Base-by-base conservation (phyloP, 176 grass and related monocot genomes). In the Rhynchospora tenuis region DNA sequence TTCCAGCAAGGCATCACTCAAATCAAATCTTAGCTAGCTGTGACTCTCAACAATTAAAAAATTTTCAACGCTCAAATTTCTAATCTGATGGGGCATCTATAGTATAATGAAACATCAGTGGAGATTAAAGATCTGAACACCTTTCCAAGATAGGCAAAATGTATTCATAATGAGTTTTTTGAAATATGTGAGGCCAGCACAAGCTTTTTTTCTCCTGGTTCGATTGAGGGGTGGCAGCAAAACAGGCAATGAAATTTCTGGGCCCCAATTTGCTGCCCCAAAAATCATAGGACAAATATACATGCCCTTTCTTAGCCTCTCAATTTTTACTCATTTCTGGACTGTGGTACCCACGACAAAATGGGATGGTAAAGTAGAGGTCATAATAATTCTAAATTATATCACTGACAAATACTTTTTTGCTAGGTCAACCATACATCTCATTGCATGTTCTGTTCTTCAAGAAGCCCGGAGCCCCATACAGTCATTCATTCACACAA, bases 361-460 rank as follows among this genome's bases (percentile, higher is more conserved):
- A 38, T 38, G 33, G 5, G 5, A 38, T 38, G 33, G 2, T 38
- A 38, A 38, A 38, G 33, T 38, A 38, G 33, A 38, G 33, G 33
- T 38, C 33, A 38, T 3, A 38, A 38, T 38, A 38, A 19, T 14
- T 31, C 10, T 66, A 29, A 80, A 61, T 59, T 55, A 59, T 62
- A 29, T 45, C 26, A 2, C 38, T 50, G 43, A 54, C 5, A 52
- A 15, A 82, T 68, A 65, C 61, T 82, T 67, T 82, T 67, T 82
- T 65, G 20, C 61, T 44, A 22, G 61, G 61, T 82, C 80, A 82
- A 82, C 61, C 19, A 64, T 64, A 57, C 28, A 63, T 14, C 71
- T 52, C 71, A 51, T 20, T 54, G 6, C 60, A 82, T 66, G 59
- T 82, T 48, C 66, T 51, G 3, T 52, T 47, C 16, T 79, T 79